Base-by-base conservation (phyloP, 2,329 filamentous ascomycete genomes). In the Arachnomyces sp. region DNA sequence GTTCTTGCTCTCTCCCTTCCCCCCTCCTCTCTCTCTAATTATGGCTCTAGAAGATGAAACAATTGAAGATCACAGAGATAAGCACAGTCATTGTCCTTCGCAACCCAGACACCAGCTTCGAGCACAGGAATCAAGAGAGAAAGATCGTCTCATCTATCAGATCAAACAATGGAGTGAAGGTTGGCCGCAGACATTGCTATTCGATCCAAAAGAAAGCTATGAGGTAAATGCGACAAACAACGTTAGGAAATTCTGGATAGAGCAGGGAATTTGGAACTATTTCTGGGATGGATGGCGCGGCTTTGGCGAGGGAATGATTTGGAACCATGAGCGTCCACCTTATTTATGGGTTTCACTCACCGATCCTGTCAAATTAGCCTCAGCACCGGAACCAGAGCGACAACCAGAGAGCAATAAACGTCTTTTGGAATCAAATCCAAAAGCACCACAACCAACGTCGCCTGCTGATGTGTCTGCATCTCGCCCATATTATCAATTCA, bases 401-500 rank as follows among this genome's bases (percentile, higher is more conserved):
- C 38, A 36, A 30, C 37, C 39, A 7, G 45, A 45, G 40, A 51
- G 44, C 36, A 40, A 49, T 38, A 41, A 49, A n/a, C n/a, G n/a
- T n/a, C n/a, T n/a, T n/a, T n/a, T n/a, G n/a, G n/a, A n/a, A n/a
- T n/a, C n/a, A n/a, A n/a, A n/a, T n/a, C 11, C 38, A 47, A 33
- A 47, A 45, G 30, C 30, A 16, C n/a, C 14, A 31, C 38, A 29
- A 38, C 29, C 21, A 31, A 13, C 31, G 38, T 35, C 43, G 41
- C 39, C 42, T 43, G 43, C 37, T 34, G 37, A 31, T 50, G 45
- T 38, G 25, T 16, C 42, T 48, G 44, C 48, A 40, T 55, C 51
- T 16, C 52, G 52, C 47, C 54, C 48, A 38, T 56, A 50, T 41
- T 34, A 53, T 51, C 50, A 55, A 44, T 55, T 57, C 43, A 14